Evolutionary conservation across 140 eudicot genomes (phyloP), one percentile per base, ranked within the genome.

Genomic region (Cichorium intybus): DNA sequence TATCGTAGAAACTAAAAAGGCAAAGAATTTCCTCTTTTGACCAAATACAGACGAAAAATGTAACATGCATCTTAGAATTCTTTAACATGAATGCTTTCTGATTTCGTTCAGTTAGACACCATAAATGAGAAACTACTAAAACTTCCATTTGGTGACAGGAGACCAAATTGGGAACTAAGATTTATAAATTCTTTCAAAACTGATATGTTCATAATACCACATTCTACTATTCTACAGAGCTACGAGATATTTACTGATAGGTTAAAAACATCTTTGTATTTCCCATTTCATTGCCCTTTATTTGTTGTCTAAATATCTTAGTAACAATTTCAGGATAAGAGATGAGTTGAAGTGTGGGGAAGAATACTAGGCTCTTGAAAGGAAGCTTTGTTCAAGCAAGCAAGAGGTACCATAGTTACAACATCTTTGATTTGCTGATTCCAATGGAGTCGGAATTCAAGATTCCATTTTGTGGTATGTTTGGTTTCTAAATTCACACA

Each of bases 311-410:
- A n/a, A 43, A 61, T 53, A 64, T n/a, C 52, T 52, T 72, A n/a
- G 18, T 47, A 10, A 49, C 20, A 45, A 49, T 37, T 71, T 62
- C 77, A 93, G 99, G 84, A 83, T 93, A 45, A 83, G 64, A 74
- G 89, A 88, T 70, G 99, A 93, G 77, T 70, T 88, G 24, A 76
- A 68, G 27, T 58, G 67, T 28, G 99, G 99, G 41, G 86, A 81
- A 75, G 97, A 88, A 67, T 93, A 93, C 39, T 93, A 97, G 99
- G 58, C 88, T 70, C 71, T 86, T 45, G 99, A 93, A 67, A 88
- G 99, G 79, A 93, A 80, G 74, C 90, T 93, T 15, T 88, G 99
- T 49, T 47, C 69, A 56, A 72, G 71, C 55, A 85, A 79, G 64
- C 60, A 81, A 48, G 84, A 85, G 96, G 99, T 85, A 27, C n/a